Conservation (phyloP, 1,284 basidiomycete species). For the Malassezia yamatoensis region DNA sequence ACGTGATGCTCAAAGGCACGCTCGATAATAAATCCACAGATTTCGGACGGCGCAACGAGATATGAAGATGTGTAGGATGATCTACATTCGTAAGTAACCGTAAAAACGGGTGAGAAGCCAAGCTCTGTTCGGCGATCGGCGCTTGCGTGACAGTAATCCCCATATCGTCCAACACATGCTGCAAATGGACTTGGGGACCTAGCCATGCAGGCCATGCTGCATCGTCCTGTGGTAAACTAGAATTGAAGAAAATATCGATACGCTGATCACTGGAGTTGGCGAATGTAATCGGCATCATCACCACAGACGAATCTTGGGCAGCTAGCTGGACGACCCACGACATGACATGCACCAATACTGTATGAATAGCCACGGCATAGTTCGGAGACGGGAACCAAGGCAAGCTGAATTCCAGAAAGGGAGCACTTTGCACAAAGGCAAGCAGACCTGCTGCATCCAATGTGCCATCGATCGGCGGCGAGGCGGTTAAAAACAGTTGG, state of each 20-base stretch:
- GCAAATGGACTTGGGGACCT: slow-evolving; percentile 12
- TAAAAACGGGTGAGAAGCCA: neutral
- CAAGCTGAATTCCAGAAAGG: neutral
- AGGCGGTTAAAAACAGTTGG: slow-evolving; percentile 9
- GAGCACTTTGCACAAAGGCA: neutral
- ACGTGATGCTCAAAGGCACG: neutral
- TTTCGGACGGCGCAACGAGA: slow-evolving; percentile 5
- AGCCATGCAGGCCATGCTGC: slow-evolving; percentile 17
- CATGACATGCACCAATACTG: slow-evolving; percentile 13
- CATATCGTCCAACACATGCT: slow-evolving; percentile 14
- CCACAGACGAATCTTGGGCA: slow-evolving; percentile 9
- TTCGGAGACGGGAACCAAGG: slow-evolving; percentile 8
- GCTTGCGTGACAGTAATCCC: slow-evolving; percentile 5
- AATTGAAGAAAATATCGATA: slow-evolving; percentile 13
- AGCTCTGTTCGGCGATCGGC: neutral
- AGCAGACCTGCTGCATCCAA: neutral
- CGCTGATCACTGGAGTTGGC: neutral
- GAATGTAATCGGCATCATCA: neutral
- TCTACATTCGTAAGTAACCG: neutral
- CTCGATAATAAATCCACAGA: slow-evolving; percentile 11
- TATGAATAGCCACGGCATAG: slow-evolving; percentile 11
- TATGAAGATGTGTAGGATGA: neutral
- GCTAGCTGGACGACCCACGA: slow-evolving; percentile 12
- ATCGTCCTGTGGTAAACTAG: neutral
- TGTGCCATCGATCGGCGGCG: neutral